Percentiles rank a stretch among this genome's conserved stretches.
Evolutionary conservation across 2,329 filamentous ascomycete species (phyloP).

Genomic region (Diplodia scrobiculata): DNA sequence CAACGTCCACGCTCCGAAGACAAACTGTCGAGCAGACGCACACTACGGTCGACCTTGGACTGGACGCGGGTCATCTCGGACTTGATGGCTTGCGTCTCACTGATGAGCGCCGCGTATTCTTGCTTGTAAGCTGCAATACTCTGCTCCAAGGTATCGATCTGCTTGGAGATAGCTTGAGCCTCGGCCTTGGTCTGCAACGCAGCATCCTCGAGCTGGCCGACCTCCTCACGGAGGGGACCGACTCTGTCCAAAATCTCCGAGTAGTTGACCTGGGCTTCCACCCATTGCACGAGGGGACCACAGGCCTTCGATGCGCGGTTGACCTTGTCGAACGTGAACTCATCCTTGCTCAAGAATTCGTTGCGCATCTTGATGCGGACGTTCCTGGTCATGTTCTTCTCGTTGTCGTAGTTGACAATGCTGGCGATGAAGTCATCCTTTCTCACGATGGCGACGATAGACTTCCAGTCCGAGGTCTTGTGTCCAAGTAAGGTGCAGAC

Average conservation of each 20-base stretch:
- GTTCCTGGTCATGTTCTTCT: conserved; percentile 84
- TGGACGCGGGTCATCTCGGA: conserved; percentile 93
- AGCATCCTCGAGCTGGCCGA: conserved; percentile 80
- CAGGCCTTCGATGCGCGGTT: conserved; percentile 96
- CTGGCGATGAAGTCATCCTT: conserved; percentile 96
- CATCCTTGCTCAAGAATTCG: conserved; percentile 87
- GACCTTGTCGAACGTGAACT: conserved; percentile 95
- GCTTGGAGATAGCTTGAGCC: conserved; percentile 86
- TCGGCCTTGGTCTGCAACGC: conserved; percentile 91
- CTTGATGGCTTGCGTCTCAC: conserved; percentile 96
- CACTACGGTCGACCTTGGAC: conserved; percentile 96
- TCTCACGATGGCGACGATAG: conserved; percentile 82
- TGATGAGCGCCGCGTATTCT: conserved; percentile 93
- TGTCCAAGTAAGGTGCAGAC: conserved; percentile 94
- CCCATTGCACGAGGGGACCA: conserved; percentile 95
- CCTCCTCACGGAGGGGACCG: conserved; percentile 87
- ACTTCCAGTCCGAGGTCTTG: conserved; percentile 83
- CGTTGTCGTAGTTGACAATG: conserved; percentile 97
- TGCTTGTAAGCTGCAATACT: conserved; percentile 95
- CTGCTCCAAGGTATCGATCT: conserved; percentile 77
- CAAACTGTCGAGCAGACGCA: conserved; percentile 88
- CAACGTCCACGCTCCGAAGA: conserved; percentile 91
- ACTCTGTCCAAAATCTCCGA: conserved; percentile 96
- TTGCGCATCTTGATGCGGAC: conserved; percentile 86
- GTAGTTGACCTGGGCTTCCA: conserved; percentile 92